Evolutionary conservation across 108 stramenopile genomes (phyloP), one percentile per base, ranked within the genome.

Genomic region (Nitzschia sp.): DNA sequence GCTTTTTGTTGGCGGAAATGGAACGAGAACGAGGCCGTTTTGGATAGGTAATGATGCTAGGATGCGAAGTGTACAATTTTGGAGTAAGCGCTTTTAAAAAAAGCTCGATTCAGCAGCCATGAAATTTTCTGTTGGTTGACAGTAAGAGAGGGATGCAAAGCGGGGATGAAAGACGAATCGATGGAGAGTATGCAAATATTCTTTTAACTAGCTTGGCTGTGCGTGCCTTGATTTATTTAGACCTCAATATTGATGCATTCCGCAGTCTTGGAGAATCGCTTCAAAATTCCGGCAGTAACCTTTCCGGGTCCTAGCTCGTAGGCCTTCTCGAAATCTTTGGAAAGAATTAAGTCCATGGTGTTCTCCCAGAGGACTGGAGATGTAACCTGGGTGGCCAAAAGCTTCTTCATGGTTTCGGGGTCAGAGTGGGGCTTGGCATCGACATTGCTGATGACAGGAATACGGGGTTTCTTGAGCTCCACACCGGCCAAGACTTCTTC

Each of bases 401-500:
- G 83, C 61, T 91, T 84, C 79, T 95, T 97, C 78, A 97, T 98
- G 33, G 85, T 88, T 11, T 73, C 91, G n/a, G 97, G 96, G 66
- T 95, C 94, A 1, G 90, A 93, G 76, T 98, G 98, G 9, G 97
- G 95, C 63, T 82, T 82, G 77, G 97, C 98, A 80, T 98, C 96
- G 19, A 98, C 98, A 69, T 98, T 98, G 90, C 91, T 91, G 50
- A 98, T 90, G 69, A 98, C 98, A 55, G 98, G 98, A 64, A 98
- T 98, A 27, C 94, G 87, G 36, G 93, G 93, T 73, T 94, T 95
- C 65, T 90, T 85, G 59, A 98, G 81, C 47, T 96, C 93, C 45
- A 96, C 85, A 33, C 80, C 94, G 34, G 76, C 78, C 45, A 98
- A 76, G 16, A 96, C 95, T 33, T 88, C 75, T 55, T 91, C 90